Evolutionary conservation across 1,139 yeast genomes (phyloP).

Genomic region (Candida frijolesensis): DNA sequence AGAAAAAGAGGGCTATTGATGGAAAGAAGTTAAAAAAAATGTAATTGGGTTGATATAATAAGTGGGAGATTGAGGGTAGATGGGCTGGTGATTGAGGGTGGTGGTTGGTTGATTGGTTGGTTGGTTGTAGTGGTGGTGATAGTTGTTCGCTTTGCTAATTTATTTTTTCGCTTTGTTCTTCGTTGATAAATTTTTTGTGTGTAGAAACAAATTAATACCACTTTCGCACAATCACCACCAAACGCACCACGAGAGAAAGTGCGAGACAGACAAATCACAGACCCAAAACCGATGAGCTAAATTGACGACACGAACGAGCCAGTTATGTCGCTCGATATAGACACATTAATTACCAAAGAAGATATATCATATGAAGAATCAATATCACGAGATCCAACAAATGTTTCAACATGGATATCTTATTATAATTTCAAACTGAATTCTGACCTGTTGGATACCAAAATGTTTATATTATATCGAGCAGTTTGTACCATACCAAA

Average conservation of each 20-base stretch:
- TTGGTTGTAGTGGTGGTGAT: too few relatives aligned
- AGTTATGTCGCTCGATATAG: conserved; percentile 17
- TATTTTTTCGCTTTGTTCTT: not conserved
- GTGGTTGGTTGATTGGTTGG: too few relatives aligned
- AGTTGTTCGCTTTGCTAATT: too few relatives aligned
- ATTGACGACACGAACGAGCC: not conserved
- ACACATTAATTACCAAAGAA: conserved; percentile 24
- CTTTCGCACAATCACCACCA: not conserved
- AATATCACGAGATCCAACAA: conserved; percentile 45
- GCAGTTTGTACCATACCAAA: conserved; percentile 52
- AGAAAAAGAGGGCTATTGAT: not conserved
- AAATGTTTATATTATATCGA: conserved; percentile 53
- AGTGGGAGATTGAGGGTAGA: too few relatives aligned
- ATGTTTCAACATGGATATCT: conserved; percentile 53
- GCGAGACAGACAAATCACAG: conserved; percentile 16
- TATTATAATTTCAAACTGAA: conserved; percentile 42
- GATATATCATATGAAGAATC: conserved; percentile 52
- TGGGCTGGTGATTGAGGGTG: too few relatives aligned
- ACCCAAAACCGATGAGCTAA: not conserved
- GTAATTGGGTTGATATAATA: not conserved
- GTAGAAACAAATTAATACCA: not conserved
- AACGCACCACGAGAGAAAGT: too few relatives aligned
- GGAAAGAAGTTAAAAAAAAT: conserved; percentile 1
- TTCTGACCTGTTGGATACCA: conserved; percentile 25
- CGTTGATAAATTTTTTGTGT: not conserved